phyloP scores from a whole-genome alignment of 108 stramenopile species.

The Cyclotella kingstonii region DNA sequence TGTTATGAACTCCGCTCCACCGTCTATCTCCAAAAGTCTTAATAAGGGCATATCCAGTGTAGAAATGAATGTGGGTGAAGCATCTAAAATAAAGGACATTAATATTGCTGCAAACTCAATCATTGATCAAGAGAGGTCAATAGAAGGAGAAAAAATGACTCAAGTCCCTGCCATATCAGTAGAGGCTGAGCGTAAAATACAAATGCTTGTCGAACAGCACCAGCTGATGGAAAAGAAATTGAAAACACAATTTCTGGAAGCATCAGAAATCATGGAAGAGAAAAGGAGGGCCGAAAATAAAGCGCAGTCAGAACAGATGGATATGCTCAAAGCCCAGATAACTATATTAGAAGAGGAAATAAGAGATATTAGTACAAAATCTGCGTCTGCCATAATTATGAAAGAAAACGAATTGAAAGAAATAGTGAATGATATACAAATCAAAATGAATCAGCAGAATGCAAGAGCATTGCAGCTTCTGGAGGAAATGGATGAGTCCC shows the following conservation, averaged over 20 bases:
- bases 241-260: conserved; percentile 1
- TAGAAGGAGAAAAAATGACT: too few relatives aligned
- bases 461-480: background rate
- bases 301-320: conserved; percentile 5
- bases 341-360: conserved; percentile 1
- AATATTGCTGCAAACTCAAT: too few relatives aligned
- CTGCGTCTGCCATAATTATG: background rate
- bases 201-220: conserved; percentile 12
- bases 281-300: background rate
- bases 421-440: background rate
- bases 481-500: background rate
- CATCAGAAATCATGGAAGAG: background rate
- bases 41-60: too few relatives aligned
- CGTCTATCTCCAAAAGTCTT: background rate
- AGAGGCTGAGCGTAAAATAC: background rate
- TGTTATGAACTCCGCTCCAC: background rate
- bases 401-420: conserved; percentile 1
- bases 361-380: background rate
- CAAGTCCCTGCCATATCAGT: too few relatives aligned
- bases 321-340: background rate
- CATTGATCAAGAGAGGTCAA: too few relatives aligned
- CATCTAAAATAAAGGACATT: too few relatives aligned
- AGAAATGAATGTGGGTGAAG: too few relatives aligned
- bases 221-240: conserved; percentile 23
- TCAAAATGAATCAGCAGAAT: background rate